A percentile compares a stretch with the other conserved stretches of the same genome.
Conservation (phyloP, 164 flowering plant species). For the Saururus chinensis region DNA sequence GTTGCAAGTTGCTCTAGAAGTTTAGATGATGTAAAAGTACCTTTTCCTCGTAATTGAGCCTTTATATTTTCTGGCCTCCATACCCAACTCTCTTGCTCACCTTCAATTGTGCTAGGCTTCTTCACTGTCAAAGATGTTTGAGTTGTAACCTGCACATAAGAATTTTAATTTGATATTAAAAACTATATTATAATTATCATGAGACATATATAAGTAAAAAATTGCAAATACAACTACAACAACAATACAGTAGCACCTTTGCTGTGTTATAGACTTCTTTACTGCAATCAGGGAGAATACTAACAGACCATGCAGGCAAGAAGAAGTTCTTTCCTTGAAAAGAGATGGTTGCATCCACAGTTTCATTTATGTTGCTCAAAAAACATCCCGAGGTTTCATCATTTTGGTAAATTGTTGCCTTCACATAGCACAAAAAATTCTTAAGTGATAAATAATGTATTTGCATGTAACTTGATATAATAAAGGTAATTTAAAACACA, state of each 20-base stretch:
- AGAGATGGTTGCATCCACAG: background rate
- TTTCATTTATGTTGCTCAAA: background rate
- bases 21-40: slow-evolving; percentile 5
- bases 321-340: slow-evolving; percentile 3
- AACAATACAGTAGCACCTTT: slow-evolving; percentile 14
- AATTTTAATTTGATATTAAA: too few relatives aligned
- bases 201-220: too few relatives aligned
- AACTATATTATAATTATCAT: too few relatives aligned
- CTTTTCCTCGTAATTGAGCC: slow-evolving; percentile 21
- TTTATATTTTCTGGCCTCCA: slow-evolving; percentile 41
- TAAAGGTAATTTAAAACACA: too few relatives aligned
- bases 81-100: slow-evolving; percentile 43
- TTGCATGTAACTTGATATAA: too few relatives aligned
- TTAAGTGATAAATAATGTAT: too few relatives aligned
- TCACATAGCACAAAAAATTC: too few relatives aligned
- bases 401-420: too few relatives aligned
- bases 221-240: too few relatives aligned
- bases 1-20: slow-evolving; percentile 53
- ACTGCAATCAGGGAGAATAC: slow-evolving; percentile 45
- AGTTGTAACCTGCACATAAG: slow-evolving; percentile 12
- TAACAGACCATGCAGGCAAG: slow-evolving; percentile 78
- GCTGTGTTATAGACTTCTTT: slow-evolving; percentile 50
- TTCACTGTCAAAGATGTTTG: slow-evolving; percentile 41
- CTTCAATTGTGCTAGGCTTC: slow-evolving; percentile 13
- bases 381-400: background rate